Percentiles rank a stretch among this genome's conserved stretches.
Conservation (phyloP, 2,329 filamentous ascomycete genomes). For the Paracoccidioides lutzii region DNA sequence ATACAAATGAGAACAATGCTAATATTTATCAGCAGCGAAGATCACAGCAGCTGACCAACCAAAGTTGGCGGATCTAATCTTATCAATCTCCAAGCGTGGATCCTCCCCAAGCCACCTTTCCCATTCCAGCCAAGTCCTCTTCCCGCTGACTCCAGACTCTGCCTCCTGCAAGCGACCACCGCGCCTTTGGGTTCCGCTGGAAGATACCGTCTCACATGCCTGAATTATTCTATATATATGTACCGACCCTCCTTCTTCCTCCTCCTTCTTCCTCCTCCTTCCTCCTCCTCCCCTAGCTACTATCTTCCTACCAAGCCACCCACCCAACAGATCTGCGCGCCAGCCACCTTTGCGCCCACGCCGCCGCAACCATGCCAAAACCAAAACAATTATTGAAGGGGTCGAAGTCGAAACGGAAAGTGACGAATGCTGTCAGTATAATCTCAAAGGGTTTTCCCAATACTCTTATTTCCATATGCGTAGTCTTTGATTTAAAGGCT, state of each 20-base stretch:
- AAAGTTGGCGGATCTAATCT: constrained; percentile 1
- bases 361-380: constrained; percentile 24
- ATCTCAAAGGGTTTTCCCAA: background rate
- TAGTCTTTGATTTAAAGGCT: background rate
- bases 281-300: no score
- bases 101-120: background rate
- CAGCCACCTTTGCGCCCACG: background rate
- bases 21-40: no score
- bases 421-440: constrained; percentile 25
- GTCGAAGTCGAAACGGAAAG: constrained; percentile 32
- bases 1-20: no score
- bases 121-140: background rate
- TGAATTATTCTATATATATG: no score
- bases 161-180: background rate
- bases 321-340: background rate
- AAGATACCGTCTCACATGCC: no score
- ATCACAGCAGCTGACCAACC: no score
- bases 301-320: background rate
- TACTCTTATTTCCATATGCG: no score
- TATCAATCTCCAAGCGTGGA: background rate
- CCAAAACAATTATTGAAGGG: constrained; percentile 29
- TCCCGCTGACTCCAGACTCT: no score
- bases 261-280: no score
- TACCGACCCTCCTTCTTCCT: no score
- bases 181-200: background rate